A percentile compares a stretch with the other conserved stretches of the same genome.
phyloP scores from a whole-genome alignment of 306 rosid species.

The Cajanus cajan region DNA sequence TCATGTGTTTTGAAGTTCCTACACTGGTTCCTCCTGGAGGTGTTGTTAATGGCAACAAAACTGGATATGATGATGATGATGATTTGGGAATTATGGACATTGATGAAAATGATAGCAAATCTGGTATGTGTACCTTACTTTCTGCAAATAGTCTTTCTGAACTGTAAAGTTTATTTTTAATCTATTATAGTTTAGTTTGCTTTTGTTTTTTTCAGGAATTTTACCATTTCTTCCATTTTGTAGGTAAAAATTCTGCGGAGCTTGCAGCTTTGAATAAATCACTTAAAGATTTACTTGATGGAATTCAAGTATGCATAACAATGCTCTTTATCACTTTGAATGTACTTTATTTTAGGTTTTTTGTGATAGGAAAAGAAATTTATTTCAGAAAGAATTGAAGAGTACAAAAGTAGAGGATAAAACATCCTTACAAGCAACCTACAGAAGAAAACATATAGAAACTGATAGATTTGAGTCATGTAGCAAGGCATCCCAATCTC shows the following conservation, averaged over 20 bases:
- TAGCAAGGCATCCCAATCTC: background rate
- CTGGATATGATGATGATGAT: constrained; percentile 66
- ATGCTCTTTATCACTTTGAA: background rate
- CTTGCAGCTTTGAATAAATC: constrained; percentile 88
- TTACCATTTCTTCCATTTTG: constrained; percentile 27
- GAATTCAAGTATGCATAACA: constrained; percentile 73
- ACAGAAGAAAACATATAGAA: background rate
- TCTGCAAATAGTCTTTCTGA: background rate
- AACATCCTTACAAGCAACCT: background rate
- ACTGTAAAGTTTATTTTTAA: background rate
- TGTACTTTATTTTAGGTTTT: background rate
- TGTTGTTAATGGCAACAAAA: constrained; percentile 70
- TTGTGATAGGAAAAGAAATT: background rate
- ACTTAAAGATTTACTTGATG: constrained; percentile 94
- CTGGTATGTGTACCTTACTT: constrained; percentile 49
- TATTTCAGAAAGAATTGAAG: background rate
- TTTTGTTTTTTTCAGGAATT: constrained; percentile 1
- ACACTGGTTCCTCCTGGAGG: constrained; percentile 96
- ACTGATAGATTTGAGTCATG: background rate
- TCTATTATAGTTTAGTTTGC: constrained; percentile 12
- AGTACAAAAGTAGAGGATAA: background rate
- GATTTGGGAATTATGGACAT: constrained; percentile 99
- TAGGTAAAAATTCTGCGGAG: constrained; percentile 80
- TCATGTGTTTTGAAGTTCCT: constrained; percentile 99
- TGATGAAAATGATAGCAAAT: constrained; percentile 82